These are phyloP conservation scores for Pseudocercospora vitis DNA, from an alignment of 2,329 filamentous ascomycete genomes.

Conservation along the genomic window DNA sequence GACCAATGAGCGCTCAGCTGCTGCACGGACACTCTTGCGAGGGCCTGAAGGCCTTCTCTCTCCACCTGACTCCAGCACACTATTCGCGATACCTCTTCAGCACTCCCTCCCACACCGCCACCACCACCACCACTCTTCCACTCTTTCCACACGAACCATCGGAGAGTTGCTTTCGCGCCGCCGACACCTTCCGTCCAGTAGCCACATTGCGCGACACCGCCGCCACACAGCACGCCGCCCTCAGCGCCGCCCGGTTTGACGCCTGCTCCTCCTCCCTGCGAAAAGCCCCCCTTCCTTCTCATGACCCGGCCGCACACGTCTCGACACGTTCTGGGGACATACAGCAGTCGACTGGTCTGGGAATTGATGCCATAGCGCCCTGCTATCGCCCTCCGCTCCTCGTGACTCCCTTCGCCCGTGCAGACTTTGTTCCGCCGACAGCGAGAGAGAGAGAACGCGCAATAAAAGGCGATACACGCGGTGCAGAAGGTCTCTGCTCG, in stretches of 20 bases:
- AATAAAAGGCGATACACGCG: slow-evolving; percentile 16
- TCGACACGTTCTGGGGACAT: slow-evolving; percentile 7
- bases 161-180: slow-evolving; percentile 5
- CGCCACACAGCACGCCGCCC: slow-evolving; percentile 5
- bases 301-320: slow-evolving; percentile 22
- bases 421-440: slow-evolving; percentile 17
- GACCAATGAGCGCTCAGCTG: no score
- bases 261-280: slow-evolving; percentile 12
- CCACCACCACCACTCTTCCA: no score
- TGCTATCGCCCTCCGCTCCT: slow-evolving; percentile 11
- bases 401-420: slow-evolving; percentile 18
- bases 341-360: slow-evolving; percentile 6
- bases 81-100: slow-evolving; percentile 7
- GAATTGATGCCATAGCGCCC: background rate
- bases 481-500: slow-evolving; percentile 14
- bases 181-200: background rate
- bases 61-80: background rate
- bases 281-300: slow-evolving; percentile 15
- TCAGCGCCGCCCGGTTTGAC: slow-evolving; percentile 12
- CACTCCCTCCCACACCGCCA: slow-evolving; percentile 8
- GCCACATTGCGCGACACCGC: background rate
- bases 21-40: background rate
- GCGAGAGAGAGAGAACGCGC: slow-evolving; percentile 17
- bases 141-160: background rate
- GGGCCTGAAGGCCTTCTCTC: background rate